Evolutionary conservation across 2,329 filamentous ascomycete species (phyloP).

Genomic region (Exophiala sp.): DNA sequence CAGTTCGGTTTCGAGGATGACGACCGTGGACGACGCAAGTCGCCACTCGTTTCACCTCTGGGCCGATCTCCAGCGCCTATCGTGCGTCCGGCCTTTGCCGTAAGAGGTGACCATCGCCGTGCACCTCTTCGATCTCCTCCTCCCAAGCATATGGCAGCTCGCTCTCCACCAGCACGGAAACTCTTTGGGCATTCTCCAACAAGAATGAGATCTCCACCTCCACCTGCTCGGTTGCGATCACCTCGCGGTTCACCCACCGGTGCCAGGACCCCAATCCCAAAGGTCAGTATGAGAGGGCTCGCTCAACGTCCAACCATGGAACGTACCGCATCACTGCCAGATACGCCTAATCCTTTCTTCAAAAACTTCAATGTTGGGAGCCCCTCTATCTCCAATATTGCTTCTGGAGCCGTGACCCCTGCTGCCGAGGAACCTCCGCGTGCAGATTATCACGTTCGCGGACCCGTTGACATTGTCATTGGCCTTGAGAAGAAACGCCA

Average conservation of each 20-base stretch:
- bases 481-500: constrained; percentile 92
- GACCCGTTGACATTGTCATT: constrained; percentile 97
- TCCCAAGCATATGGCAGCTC: constrained; percentile 24
- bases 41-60: constrained; percentile 50
- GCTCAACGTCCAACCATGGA: constrained; percentile 63
- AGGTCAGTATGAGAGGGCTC: constrained; percentile 49
- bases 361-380: constrained; percentile 35
- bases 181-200: constrained; percentile 69
- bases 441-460: constrained; percentile 67
- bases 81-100: constrained; percentile 50
- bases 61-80: constrained; percentile 60
- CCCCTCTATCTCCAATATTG: constrained; percentile 30
- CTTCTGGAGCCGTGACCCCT: constrained; percentile 23
- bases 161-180: constrained; percentile 40
- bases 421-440: constrained; percentile 25
- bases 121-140: constrained; percentile 16
- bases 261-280: constrained; percentile 29
- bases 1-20: constrained; percentile 62
- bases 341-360: constrained; percentile 68
- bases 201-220: constrained; percentile 67
- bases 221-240: constrained; percentile 51
- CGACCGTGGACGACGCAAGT: constrained; percentile 42
- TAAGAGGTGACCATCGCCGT: constrained; percentile 20
- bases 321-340: constrained; percentile 82
- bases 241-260: constrained; percentile 44